phyloP scores from a whole-genome alignment of 352 stramenopile genomes.

The Sclerospora graminicola region DNA sequence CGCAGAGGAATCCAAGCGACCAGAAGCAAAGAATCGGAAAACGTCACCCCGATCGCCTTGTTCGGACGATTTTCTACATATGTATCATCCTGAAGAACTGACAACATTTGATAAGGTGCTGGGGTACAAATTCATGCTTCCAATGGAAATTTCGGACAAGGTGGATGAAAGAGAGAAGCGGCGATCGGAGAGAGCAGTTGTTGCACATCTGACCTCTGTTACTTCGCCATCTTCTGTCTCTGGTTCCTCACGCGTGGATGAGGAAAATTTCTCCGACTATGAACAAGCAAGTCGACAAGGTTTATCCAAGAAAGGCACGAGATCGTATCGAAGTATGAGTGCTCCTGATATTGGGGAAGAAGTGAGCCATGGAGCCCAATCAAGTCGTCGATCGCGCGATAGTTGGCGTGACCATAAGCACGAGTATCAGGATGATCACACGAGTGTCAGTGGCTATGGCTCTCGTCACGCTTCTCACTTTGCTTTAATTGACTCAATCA shows the following conservation, averaged over 20 bases:
- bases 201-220: conserved; percentile 32
- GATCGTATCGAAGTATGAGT: conserved; percentile 59
- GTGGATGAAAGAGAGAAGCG: conserved; percentile 40
- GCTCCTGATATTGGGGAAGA: conserved; percentile 65
- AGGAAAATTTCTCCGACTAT: conserved; percentile 35
- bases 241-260: conserved; percentile 26
- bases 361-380: conserved; percentile 16
- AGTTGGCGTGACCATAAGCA: conserved; percentile 26
- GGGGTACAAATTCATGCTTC: conserved; percentile 82
- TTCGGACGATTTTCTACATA: conserved; percentile 74
- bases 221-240: conserved; percentile 39
- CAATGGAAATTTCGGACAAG: conserved; percentile 67
- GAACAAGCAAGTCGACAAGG: conserved; percentile 14
- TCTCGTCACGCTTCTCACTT: conserved; percentile 17
- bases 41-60: conserved; percentile 16
- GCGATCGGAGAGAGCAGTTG: conserved; percentile 29
- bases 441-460: conserved; percentile 24
- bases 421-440: conserved; percentile 18
- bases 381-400: conserved; percentile 22
- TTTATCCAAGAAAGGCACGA: conserved; percentile 19
- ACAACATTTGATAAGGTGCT: conserved; percentile 82
- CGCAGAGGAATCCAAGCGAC: background rate
- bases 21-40: conserved; percentile 9
- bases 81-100: conserved; percentile 77
- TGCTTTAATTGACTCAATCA: conserved; percentile 21